Conservation (phyloP, 805 yeast genomes). For the Saturnispora diversa region DNA sequence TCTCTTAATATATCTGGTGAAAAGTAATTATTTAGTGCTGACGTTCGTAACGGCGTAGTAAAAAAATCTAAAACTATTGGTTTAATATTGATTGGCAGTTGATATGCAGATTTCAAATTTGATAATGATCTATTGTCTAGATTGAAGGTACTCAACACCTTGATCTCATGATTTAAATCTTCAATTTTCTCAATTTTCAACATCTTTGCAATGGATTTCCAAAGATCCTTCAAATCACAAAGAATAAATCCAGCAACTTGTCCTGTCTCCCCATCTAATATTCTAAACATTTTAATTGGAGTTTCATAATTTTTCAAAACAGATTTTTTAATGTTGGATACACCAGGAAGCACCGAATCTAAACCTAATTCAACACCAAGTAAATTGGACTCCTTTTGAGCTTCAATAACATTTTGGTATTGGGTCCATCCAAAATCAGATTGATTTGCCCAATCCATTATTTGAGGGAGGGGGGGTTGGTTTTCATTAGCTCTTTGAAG, state of each 20-base stretch:
- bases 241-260: conserved; percentile 6
- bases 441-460: too few relatives aligned
- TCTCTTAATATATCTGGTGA: conserved; percentile 7
- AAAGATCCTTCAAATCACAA: background rate
- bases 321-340: background rate
- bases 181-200: background rate
- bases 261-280: background rate
- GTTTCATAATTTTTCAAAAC: background rate
- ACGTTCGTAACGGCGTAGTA: background rate
- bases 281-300: background rate
- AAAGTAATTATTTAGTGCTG: background rate
- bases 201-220: background rate
- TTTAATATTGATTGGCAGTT: background rate
- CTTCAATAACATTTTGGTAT: background rate
- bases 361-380: background rate
- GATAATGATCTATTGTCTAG: too few relatives aligned
- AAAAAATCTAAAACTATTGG: background rate
- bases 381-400: too few relatives aligned
- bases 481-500: background rate
- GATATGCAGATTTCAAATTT: too few relatives aligned
- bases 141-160: background rate
- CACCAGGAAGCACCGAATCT: background rate
- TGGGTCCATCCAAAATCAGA: too few relatives aligned
- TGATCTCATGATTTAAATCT: background rate
- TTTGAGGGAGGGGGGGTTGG: too few relatives aligned